phyloP scores from a whole-genome alignment of 1,284 basidiomycete species.

The Exsudoporus floridanus region DNA sequence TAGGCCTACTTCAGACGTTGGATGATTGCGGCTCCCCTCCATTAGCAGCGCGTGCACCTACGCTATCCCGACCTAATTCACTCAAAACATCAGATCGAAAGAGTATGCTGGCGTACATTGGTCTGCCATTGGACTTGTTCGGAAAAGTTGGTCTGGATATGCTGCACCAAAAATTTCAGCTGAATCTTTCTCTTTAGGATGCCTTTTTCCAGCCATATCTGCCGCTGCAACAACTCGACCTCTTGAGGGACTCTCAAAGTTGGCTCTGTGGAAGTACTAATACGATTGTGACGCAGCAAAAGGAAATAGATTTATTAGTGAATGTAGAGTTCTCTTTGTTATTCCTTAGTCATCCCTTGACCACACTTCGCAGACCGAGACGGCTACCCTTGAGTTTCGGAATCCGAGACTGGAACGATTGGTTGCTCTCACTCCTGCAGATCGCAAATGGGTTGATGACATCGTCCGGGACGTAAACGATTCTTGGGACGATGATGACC shows the following conservation, averaged over 20 bases:
- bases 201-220: conserved; percentile 98
- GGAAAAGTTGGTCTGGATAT: conserved; percentile 55
- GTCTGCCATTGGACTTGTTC: conserved; percentile 86
- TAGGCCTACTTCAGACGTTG: conserved; percentile 82
- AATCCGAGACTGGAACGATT: conserved; percentile 79
- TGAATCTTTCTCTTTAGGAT: conserved; percentile 48
- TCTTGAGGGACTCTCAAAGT: conserved; percentile 74
- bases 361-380: conserved; percentile 66
- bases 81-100: conserved; percentile 88
- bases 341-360: not conserved
- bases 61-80: conserved; percentile 72
- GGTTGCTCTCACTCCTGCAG: conserved; percentile 83
- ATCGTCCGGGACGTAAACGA: conserved; percentile 81
- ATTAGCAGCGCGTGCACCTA: conserved; percentile 69
- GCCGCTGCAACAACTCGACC: conserved; percentile 92
- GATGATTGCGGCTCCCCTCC: conserved; percentile 92
- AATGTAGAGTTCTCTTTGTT: conserved; percentile 53
- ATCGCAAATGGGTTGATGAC: conserved; percentile 93
- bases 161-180: not conserved
- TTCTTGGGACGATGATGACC: conserved; percentile 68
- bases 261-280: conserved; percentile 97
- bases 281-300: conserved; percentile 92
- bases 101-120: conserved; percentile 89
- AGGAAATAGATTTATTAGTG: conserved; percentile 88
- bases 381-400: conserved; percentile 79